A percentile compares a stretch with the other conserved stretches of the same genome.
These are phyloP conservation scores for Penicillium subrubescens DNA, from an alignment of 495 filamentous ascomycete genomes.

Conservation along the genomic window DNA sequence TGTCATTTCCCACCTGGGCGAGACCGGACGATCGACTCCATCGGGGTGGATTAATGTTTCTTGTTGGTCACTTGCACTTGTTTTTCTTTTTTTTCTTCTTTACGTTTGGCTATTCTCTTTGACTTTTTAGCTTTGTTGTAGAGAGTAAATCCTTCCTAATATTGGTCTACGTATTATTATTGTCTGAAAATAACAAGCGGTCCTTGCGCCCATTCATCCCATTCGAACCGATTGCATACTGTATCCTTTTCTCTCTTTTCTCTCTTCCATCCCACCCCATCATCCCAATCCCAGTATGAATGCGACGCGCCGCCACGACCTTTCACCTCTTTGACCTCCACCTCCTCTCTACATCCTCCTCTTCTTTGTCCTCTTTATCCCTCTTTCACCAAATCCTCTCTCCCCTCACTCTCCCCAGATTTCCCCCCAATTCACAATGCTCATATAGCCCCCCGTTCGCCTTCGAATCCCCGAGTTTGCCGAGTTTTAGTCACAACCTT, in stretches of 20 bases:
- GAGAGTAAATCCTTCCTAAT: neutral
- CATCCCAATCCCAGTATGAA: neutral
- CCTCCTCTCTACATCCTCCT: neutral
- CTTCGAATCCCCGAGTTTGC: neutral
- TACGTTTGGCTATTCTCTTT: neutral
- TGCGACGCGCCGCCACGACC: slow-evolving; percentile 4
- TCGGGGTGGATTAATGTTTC: slow-evolving; percentile 1
- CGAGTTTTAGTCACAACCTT: neutral
- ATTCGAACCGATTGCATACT: neutral
- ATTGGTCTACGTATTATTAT: neutral
- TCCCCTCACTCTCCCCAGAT: neutral
- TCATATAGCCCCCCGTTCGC: neutral
- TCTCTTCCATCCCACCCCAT: neutral
- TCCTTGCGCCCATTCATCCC: neutral
- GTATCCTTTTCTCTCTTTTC: neutral
- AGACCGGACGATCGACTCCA: slow-evolving; percentile 18
- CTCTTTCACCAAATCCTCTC: neutral
- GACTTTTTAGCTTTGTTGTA: neutral
- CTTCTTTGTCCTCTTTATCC: neutral
- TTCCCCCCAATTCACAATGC: neutral
- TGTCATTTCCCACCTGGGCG: slow-evolving; percentile 19
- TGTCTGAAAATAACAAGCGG: neutral
- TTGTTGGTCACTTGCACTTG: neutral
- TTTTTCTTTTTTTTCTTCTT: neutral
- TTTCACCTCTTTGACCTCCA: slow-evolving; percentile 2